Evolutionary conservation across 768 basidiomycete genomes (phyloP).

Genomic region (Trametes cingulata): DNA sequence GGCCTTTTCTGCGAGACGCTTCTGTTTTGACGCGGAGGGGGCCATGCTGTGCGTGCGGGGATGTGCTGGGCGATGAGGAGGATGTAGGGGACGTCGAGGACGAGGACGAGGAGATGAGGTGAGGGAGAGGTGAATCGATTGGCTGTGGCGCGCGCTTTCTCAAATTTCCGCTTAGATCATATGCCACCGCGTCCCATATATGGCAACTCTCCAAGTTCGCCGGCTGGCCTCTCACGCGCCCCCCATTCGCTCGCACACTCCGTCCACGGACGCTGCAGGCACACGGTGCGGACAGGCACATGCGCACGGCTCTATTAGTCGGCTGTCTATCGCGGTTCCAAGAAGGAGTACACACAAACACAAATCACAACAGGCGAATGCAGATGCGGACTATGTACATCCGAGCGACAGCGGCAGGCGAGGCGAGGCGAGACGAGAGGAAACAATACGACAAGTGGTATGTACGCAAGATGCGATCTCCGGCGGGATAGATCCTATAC

Average conservation of each 20-base stretch:
- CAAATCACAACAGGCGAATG: slow-evolving; percentile 13
- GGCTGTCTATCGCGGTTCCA: not conserved
- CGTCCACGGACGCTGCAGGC: too few species aligned
- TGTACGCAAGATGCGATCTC: slow-evolving; percentile 2
- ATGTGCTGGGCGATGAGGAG: not conserved
- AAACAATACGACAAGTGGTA: not conserved
- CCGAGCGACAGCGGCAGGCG: not conserved
- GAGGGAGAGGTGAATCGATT: slow-evolving; percentile 11
- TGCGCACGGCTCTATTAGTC: not conserved
- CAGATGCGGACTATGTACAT: slow-evolving; percentile 17
- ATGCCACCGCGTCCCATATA: slow-evolving; percentile 5
- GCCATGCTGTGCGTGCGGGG: slow-evolving; percentile 33
- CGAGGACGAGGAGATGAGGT: not conserved
- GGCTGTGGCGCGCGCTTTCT: slow-evolving; percentile 13
- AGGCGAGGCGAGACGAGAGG: not conserved
- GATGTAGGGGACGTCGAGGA: slow-evolving; percentile 2
- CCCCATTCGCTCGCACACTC: not conserved
- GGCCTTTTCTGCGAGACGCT: slow-evolving; percentile 93
- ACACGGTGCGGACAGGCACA: not conserved
- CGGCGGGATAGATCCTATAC: not conserved
- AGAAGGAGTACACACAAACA: not conserved
- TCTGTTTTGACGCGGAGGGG: slow-evolving; percentile 85
- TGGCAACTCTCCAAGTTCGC: slow-evolving; percentile 14
- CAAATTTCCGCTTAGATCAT: slow-evolving; percentile 30
- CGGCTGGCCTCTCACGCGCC: not conserved